phyloP scores from a whole-genome alignment of 768 basidiomycete genomes.

The Galerina marginata region DNA sequence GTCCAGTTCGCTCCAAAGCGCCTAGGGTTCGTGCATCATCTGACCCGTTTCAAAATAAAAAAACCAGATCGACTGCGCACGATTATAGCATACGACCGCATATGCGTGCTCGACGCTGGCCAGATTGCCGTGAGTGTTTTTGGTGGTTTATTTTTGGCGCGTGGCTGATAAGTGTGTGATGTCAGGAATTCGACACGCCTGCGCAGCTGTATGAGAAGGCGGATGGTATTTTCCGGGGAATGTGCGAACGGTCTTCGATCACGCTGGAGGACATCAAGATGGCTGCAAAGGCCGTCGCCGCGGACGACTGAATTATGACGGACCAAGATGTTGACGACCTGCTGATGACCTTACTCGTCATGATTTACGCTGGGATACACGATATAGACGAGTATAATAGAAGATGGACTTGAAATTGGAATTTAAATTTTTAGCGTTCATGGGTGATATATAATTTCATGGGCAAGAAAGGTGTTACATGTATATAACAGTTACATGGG shows the following conservation, averaged over 20 bases:
- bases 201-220: conserved; percentile 58
- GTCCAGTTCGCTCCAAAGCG: conserved; percentile 29
- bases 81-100: conserved; percentile 87
- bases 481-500: no score
- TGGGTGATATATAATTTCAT: neutral
- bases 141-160: neutral
- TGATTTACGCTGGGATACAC: neutral
- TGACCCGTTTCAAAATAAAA: conserved; percentile 3
- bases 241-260: conserved; percentile 87
- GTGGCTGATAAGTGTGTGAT: neutral
- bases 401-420: neutral
- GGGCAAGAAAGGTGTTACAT: no score
- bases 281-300: conserved; percentile 34
- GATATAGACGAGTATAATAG: neutral
- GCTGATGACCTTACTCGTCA: no score
- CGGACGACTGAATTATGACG: conserved; percentile 2
- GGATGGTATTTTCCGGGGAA: conserved; percentile 78
- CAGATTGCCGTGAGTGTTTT: conserved; percentile 62
- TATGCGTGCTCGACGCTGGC: conserved; percentile 87
- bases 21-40: neutral
- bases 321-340: neutral
- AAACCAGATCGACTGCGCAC: conserved; percentile 78
- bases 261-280: conserved; percentile 68
- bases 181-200: conserved; percentile 83
- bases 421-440: neutral